Evolutionary conservation across 805 yeast species (phyloP), one percentile per base, ranked within the genome.

Genomic region (Clavispora carvajalis): DNA sequence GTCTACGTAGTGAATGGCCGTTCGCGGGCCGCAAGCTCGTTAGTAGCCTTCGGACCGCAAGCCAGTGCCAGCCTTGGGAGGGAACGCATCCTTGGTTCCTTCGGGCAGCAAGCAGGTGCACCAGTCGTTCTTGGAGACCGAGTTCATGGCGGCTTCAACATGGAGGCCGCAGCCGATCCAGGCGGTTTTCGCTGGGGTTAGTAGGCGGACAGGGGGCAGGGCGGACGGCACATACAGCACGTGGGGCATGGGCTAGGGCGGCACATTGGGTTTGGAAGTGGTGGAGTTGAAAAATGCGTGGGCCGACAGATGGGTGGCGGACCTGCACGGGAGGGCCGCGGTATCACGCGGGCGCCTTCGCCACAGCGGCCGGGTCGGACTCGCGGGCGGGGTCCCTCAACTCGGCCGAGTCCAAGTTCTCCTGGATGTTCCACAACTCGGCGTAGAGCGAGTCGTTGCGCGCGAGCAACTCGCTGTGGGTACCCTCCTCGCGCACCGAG

Each of bases 401-500:
- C n/a, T n/a, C n/a, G 62, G 38, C 71, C 77, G 35, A 80, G 37
- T 80, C 82, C 40, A 84, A 63, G 50, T 82, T 76, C 59, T 91
- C 97, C 67, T 93, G 99, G 34, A 95, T 87, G 52, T 81, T 76
- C 99, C 99, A 93, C 55, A 93, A 71, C 45, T 80, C 82, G 17
- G 77, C 71, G 62, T 93, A 93, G 38, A 91, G 67, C 0, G 95
- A 82, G 5, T 63, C 67, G 0, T 66, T 63, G 8, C 58, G n/a
- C n/a, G n/a, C 62, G 37, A 93, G 59, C 23, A 93, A 71, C 18
- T 70, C 74, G 25, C 65, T 60, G 59, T 93, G 99, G 0, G 80
- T 79, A 25, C 99, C 99, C 60, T 88, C 91, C 58, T 93, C 99
- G 33, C 74, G 78, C 12, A 93, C 95, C 5, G 59, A 44, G 7